Conservation (phyloP, 2,329 filamentous ascomycete species). For the Colletotrichum truncatum region DNA sequence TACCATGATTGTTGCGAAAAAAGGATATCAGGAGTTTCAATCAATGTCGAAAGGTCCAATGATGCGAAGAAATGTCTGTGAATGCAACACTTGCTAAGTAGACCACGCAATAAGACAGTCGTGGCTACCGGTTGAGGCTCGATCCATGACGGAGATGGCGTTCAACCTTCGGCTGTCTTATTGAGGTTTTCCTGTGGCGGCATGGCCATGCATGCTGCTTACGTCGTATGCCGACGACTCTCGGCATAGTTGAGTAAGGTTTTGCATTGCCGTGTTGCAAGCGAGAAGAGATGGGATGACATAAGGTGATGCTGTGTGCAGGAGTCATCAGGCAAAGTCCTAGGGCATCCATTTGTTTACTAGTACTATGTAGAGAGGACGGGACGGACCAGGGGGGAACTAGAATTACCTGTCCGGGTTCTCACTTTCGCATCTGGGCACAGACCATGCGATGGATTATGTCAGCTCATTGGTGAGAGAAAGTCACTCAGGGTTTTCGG, state of each 20-base stretch:
- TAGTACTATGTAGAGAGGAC: not conserved
- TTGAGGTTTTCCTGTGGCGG: no score
- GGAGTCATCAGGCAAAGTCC: not conserved
- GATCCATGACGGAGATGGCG: no score
- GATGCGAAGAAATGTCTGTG: no score
- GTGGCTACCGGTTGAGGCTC: no score
- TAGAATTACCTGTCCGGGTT: slow-evolving; percentile 25
- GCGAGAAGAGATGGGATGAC: slow-evolving; percentile 11
- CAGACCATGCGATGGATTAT: not conserved
- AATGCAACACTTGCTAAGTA: no score
- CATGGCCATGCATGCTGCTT: no score
- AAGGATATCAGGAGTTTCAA: no score
- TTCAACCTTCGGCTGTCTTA: no score
- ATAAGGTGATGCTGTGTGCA: not conserved
- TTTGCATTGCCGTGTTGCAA: not conserved
- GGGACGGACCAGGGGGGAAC: slow-evolving; percentile 5
- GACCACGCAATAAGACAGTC: no score
- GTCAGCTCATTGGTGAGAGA: not conserved
- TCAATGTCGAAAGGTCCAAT: no score
- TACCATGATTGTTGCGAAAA: no score
- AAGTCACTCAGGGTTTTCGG: not conserved
- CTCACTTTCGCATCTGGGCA: slow-evolving; percentile 17
- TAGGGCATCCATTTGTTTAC: not conserved
- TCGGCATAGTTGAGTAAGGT: not conserved
- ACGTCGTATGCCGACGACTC: no score